Evolutionary conservation across 202 grass and related monocot species (phyloP).

Genomic region (Brachypodium distachyon): DNA sequence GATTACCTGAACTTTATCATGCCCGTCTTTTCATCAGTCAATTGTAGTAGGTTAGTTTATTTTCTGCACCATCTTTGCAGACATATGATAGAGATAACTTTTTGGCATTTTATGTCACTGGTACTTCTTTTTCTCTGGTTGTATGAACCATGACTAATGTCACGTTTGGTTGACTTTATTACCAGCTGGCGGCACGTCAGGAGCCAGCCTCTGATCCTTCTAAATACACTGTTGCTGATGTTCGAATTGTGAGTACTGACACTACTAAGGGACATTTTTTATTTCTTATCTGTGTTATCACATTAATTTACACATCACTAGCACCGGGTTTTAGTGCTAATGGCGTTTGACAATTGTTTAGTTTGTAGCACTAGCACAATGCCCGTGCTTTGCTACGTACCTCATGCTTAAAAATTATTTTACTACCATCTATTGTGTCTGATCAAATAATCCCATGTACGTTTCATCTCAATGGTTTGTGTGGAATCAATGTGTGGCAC

Average conservation of each 20-base stretch:
- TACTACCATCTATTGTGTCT: no score
- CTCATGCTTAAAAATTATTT: no score
- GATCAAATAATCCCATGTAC: no score
- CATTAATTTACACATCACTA: background rate
- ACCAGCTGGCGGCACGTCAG: slow-evolving; percentile 51
- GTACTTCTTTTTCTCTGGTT: slow-evolving; percentile 6
- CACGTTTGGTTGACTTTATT: slow-evolving; percentile 13
- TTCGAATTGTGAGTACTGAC: slow-evolving; percentile 86
- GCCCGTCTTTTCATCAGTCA: background rate
- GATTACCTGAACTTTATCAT: background rate
- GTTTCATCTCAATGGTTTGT: no score
- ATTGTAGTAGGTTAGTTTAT: background rate
- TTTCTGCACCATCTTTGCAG: background rate
- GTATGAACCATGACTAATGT: background rate
- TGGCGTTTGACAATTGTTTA: background rate
- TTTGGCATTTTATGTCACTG: background rate
- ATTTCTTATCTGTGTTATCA: background rate
- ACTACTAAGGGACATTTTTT: background rate
- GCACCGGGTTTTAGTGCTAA: background rate
- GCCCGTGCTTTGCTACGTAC: no score
- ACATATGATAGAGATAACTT: background rate
- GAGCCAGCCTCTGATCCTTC: slow-evolving; percentile 50
- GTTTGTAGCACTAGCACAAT: background rate
- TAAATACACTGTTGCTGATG: slow-evolving; percentile 79
- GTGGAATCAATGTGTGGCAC: no score